phyloP scores from a whole-genome alignment of 2,329 filamentous ascomycete genomes.

The Aspergillus sp. region DNA sequence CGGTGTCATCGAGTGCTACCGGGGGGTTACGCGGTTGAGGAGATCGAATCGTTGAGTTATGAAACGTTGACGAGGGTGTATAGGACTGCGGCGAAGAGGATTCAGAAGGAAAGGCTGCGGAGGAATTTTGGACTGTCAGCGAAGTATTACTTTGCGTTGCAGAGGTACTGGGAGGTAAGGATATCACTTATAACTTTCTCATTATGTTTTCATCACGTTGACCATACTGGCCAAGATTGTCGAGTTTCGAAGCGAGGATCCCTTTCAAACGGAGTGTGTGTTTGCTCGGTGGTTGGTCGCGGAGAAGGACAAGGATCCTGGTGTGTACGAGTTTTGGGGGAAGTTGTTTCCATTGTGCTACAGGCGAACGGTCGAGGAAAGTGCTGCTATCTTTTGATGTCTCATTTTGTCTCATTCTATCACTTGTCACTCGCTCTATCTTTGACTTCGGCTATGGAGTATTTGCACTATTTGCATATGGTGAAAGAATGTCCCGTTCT shows the following conservation, averaged over 20 bases:
- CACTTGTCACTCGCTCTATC: background rate
- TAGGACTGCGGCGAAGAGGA: constrained; percentile 17
- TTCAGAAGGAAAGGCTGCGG: constrained; percentile 16
- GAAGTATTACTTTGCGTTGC: constrained; percentile 20
- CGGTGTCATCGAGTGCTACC: constrained; percentile 17
- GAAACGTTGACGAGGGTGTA: constrained; percentile 19
- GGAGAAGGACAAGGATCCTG: constrained; percentile 15
- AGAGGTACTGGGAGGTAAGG: constrained; percentile 24
- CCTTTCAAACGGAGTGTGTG: constrained; percentile 20
- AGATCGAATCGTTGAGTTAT: constrained; percentile 9
- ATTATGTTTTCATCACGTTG: background rate
- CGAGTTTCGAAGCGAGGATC: constrained; percentile 23
- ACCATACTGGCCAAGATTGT: constrained; percentile 14
- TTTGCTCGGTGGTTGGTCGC: constrained; percentile 29
- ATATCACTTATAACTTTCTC: background rate
- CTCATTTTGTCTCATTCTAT: background rate
- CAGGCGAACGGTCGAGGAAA: constrained; percentile 23
- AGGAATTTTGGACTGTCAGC: constrained; percentile 19
- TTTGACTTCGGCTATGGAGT: no score
- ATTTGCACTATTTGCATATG: background rate
- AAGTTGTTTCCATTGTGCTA: constrained; percentile 29
- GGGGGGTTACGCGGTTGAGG: constrained; percentile 13
- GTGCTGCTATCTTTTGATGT: constrained; percentile 17
- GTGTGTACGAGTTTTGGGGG: constrained; percentile 25
- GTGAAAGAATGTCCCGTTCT: background rate